phyloP scores from a whole-genome alignment of 352 stramenopile species.

The Phytophthora foliorum region DNA sequence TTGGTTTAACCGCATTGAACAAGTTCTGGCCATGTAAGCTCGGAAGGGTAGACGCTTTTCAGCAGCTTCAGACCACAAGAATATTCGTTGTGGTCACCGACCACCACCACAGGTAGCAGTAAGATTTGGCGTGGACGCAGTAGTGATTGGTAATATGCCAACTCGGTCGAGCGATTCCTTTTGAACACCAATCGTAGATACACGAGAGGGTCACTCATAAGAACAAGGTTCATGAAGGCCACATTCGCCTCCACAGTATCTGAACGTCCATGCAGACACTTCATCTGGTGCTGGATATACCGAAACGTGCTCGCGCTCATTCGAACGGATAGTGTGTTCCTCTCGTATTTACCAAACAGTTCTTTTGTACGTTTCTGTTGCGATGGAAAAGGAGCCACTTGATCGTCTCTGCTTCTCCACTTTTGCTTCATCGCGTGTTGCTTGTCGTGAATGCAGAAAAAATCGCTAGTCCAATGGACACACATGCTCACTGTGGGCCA shows the following conservation, averaged over 20 bases:
- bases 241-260: conserved; percentile 40
- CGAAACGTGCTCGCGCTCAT: conserved; percentile 16
- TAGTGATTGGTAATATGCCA: conserved; percentile 38
- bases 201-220: conserved; percentile 55
- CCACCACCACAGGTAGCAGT: conserved; percentile 28
- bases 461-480: conserved; percentile 22
- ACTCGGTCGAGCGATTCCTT: conserved; percentile 20
- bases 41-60: conserved; percentile 12
- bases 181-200: conserved; percentile 32
- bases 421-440: not conserved
- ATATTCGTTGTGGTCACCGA: conserved; percentile 34
- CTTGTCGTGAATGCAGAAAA: conserved; percentile 16
- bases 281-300: conserved; percentile 39
- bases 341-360: not conserved
- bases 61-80: conserved; percentile 26
- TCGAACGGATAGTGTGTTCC: not conserved
- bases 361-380: not conserved
- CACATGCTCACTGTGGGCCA: conserved; percentile 26
- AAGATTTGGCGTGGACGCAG: conserved; percentile 28
- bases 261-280: conserved; percentile 27
- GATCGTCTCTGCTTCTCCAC: not conserved
- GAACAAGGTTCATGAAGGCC: conserved; percentile 50
- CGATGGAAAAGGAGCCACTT: not conserved
- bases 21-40: conserved; percentile 37
- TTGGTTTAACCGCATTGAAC: conserved; percentile 37